phyloP scores from a whole-genome alignment of 2,329 filamentous ascomycete species.

The Xylariaceae sp. region DNA sequence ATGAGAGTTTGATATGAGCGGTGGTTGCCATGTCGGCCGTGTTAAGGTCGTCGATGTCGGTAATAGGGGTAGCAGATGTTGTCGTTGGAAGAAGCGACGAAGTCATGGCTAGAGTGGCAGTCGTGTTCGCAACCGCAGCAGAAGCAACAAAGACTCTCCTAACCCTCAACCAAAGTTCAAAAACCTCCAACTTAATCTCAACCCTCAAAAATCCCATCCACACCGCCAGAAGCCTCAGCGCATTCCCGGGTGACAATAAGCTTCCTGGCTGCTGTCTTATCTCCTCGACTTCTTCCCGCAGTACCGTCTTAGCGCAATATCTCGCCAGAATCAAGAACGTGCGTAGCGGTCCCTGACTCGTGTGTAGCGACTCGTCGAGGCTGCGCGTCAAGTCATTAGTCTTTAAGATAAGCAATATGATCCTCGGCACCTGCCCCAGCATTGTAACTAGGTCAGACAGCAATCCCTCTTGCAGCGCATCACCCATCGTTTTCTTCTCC shows the following conservation, averaged over 20 bases:
- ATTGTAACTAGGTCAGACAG: conserved; percentile 84
- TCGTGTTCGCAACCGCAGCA: no score
- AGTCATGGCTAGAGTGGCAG: no score
- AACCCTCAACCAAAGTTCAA: conserved; percentile 57
- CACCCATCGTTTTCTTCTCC: conserved; percentile 84
- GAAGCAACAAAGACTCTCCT: no score
- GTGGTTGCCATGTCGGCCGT: no score
- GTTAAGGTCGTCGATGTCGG: no score
- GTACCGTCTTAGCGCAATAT: conserved; percentile 64
- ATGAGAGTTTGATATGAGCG: no score
- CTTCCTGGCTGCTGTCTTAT: conserved; percentile 48
- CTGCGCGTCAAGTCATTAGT: conserved; percentile 95
- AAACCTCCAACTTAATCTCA: conserved; percentile 58
- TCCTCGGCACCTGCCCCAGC: conserved; percentile 80
- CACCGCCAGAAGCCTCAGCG: conserved; percentile 50
- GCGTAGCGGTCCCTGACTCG: conserved; percentile 61
- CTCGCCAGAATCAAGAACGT: conserved; percentile 65
- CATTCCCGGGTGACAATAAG: conserved; percentile 55
- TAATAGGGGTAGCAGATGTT: no score
- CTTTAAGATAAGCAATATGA: conserved; percentile 93
- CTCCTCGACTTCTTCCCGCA: conserved; percentile 59
- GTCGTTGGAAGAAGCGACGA: no score
- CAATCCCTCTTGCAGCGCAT: conserved; percentile 80
- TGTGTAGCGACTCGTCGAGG: conserved; percentile 86
- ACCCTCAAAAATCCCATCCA: conserved; percentile 58